Evolutionary conservation across 208 protist genomes (phyloP), one percentile per base, ranked within the genome.

Genomic region (Trypanosomatidae sp.): DNA sequence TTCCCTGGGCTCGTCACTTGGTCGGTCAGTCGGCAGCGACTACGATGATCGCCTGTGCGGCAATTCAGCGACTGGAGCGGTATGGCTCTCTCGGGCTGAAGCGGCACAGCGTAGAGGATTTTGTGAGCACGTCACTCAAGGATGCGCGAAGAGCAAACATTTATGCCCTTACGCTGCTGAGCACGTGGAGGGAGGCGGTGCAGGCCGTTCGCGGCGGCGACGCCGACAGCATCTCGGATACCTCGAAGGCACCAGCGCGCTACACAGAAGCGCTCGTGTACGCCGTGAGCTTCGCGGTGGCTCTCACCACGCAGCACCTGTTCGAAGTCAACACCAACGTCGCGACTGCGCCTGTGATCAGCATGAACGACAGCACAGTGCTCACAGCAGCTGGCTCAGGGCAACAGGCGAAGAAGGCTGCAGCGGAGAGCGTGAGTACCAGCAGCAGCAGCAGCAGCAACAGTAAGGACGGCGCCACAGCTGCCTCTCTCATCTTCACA

Each of bases 51-150:
- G 89, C 92, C 13, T 93, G 88, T 62, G 87, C 89, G 1, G 87
- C 92, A 0, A 90, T 97, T 65, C 92, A 97, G 67, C 94, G 94
- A 71, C 76, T 97, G 36, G 90, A 97, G 81, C 87, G 92, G 6
- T 97, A 97, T 69, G 92, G 90, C 41, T 79, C 90, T 69, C 83
- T 97, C 46, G 90, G 82, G 25, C 82, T 92, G 17, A 95, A 95
- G 80, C 89, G 90, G 5, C 77, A 84, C 73, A 88, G 62, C 71
- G 74, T 86, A 13, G 84, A 89, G 33, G 86, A 97, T 70, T 95
- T 92, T 76, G 74, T 97, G 25, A 39, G 76, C 1, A 83, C 85
- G 28, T 95, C 92, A 0, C 71, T 97, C 6, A 87, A 87, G 25
- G 92, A 97, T 47, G 66, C 76, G 10, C 87, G 89, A 72, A 80